These are phyloP conservation scores for Beauveria pseudobassiana DNA, from an alignment of 2,329 filamentous ascomycete species.

Conservation along the genomic window DNA sequence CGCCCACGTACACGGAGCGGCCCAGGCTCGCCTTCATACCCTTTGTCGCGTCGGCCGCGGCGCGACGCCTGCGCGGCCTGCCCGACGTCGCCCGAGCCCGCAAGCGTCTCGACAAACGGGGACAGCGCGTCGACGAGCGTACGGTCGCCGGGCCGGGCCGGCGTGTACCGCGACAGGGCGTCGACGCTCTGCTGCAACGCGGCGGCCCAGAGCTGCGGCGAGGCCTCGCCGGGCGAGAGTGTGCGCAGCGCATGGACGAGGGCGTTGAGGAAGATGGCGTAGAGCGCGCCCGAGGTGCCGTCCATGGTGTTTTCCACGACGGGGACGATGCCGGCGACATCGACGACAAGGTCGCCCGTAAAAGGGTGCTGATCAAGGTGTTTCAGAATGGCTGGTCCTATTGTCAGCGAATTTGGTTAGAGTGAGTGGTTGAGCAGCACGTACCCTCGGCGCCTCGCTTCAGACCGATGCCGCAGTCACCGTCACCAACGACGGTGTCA, in stretches of 20 bases:
- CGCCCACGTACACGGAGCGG: conserved; percentile 33
- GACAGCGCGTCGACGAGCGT: conserved; percentile 85
- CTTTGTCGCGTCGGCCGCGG: conserved; percentile 77
- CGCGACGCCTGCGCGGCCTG: conserved; percentile 69
- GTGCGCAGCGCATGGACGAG: conserved; percentile 57
- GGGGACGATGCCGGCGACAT: conserved; percentile 44
- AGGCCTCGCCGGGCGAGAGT: conserved; percentile 29
- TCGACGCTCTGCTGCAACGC: conserved; percentile 66
- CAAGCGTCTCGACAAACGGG: conserved; percentile 74
- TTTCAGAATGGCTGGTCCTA: conserved; percentile 39
- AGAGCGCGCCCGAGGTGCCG: conserved; percentile 53
- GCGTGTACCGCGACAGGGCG: conserved; percentile 75
- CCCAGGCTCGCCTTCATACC: conserved; percentile 88
- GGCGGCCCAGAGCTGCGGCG: conserved; percentile 42
- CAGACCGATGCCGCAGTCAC: conserved; percentile 81
- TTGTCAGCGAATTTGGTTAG: conserved; percentile 14
- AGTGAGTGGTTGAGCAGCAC: conserved; percentile 10
- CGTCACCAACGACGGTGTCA: conserved; percentile 81
- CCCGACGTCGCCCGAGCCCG: conserved; percentile 55
- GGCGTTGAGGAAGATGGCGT: conserved; percentile 84
- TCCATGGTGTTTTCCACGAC: conserved; percentile 53
- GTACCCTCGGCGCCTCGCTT: conserved; percentile 76
- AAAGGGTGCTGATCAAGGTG: conserved; percentile 38
- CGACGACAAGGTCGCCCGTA: conserved; percentile 45
- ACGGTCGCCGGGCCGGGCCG: conserved; percentile 79